These are phyloP conservation scores for Fraxinus platypoda DNA, from an alignment of 305 asterid species.

Conservation along the genomic window DNA sequence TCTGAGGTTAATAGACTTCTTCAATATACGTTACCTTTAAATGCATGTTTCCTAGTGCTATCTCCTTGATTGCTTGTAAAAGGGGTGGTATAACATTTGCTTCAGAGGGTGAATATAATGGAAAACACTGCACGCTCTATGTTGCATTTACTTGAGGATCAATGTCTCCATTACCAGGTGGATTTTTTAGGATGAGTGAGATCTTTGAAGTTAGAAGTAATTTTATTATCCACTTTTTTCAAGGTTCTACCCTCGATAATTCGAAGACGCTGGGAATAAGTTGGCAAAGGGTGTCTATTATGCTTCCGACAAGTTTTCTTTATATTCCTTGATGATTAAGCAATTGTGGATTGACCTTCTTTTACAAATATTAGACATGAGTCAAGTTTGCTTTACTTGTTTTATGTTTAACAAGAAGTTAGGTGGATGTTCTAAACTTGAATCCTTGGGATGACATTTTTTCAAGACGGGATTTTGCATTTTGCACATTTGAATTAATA, in stretches of 20 bases:
- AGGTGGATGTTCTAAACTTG: conserved; percentile 16
- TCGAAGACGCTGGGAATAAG: conserved; percentile 26
- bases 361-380: conserved; percentile 20
- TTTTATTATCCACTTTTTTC: conserved; percentile 10
- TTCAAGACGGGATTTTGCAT: conserved; percentile 14
- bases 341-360: conserved; percentile 22
- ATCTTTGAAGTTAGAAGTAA: conserved; percentile 9
- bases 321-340: conserved; percentile 25
- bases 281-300: conserved; percentile 12
- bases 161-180: conserved; percentile 6
- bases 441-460: neutral
- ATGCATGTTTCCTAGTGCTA: conserved; percentile 31
- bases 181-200: conserved; percentile 27
- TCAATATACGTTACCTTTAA: conserved; percentile 29
- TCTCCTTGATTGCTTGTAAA: conserved; percentile 26
- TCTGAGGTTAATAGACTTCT: conserved; percentile 33
- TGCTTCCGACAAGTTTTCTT: conserved; percentile 22
- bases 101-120: conserved; percentile 30
- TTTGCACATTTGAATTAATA: neutral
- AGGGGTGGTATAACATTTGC: conserved; percentile 26
- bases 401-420: conserved; percentile 10
- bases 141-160: conserved; percentile 21
- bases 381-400: conserved; percentile 16
- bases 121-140: conserved; percentile 27
- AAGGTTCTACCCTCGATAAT: conserved; percentile 16